phyloP scores from a whole-genome alignment of 805 yeast species.

The Candida rishiriensis region DNA sequence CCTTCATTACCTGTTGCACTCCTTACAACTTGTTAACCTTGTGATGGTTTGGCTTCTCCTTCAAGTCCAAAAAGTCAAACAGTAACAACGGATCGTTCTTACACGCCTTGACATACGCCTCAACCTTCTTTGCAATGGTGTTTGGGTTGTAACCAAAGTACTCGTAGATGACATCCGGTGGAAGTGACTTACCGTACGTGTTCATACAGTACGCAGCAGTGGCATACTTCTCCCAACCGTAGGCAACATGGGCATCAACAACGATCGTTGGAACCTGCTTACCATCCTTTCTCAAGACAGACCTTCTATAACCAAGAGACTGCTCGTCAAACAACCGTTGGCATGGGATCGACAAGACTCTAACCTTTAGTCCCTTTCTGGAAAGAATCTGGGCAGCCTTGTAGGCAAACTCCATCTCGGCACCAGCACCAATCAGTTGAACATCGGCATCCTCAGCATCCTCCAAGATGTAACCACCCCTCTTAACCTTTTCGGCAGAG shows the following conservation, averaged over 20 bases:
- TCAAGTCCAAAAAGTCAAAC: slow-evolving; percentile 31
- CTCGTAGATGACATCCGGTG: slow-evolving; percentile 77
- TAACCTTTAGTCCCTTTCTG: slow-evolving; percentile 60
- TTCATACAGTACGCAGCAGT: slow-evolving; percentile 95
- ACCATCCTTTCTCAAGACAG: slow-evolving; percentile 81
- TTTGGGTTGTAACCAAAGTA: slow-evolving; percentile 87
- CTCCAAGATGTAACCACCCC: slow-evolving; percentile 86
- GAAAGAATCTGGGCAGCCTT: slow-evolving; percentile 75
- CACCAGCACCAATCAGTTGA: slow-evolving; percentile 83
- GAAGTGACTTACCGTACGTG: slow-evolving; percentile 96
- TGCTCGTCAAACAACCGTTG: slow-evolving; percentile 85
- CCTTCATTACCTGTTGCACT: background rate
- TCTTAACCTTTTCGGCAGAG: slow-evolving; percentile 75
- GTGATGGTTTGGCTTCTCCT: slow-evolving; percentile 23
- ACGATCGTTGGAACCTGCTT: slow-evolving; percentile 77
- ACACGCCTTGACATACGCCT: slow-evolving; percentile 22
- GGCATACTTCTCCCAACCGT: slow-evolving; percentile 92
- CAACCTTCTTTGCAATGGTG: slow-evolving; percentile 60
- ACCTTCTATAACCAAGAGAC: slow-evolving; percentile 70
- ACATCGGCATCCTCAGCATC: slow-evolving; percentile 59
- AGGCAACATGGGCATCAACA: slow-evolving; percentile 86
- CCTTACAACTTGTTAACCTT: slow-evolving; percentile 17
- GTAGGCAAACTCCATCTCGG: slow-evolving; percentile 82
- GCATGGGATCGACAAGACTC: slow-evolving; percentile 91
- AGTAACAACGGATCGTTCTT: slow-evolving; percentile 21